Conservation (phyloP, 768 basidiomycete species). For the Polyporus arcularius region DNA sequence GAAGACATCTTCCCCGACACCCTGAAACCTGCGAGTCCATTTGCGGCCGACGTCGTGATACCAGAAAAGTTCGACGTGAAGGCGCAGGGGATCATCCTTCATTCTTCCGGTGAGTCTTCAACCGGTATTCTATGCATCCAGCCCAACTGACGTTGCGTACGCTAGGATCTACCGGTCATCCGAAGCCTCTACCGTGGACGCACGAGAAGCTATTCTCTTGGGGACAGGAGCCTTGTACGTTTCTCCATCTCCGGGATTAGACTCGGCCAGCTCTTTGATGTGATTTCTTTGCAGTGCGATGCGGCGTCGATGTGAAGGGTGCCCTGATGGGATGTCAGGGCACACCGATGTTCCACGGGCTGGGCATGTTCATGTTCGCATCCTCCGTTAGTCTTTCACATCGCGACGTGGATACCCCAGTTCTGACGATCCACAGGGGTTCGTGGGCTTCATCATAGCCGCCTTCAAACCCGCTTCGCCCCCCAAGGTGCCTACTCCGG, state of each 20-base stretch:
- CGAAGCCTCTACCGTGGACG: conserved; percentile 17
- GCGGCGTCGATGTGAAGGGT: conserved; percentile 4
- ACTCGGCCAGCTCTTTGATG: too few relatives aligned
- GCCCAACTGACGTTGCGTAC: background rate
- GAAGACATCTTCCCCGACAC: conserved; percentile 7
- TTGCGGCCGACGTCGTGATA: background rate
- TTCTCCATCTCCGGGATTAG: background rate
- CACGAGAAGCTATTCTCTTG: conserved; percentile 1
- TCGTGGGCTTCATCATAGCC: conserved; percentile 21
- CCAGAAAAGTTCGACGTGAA: background rate
- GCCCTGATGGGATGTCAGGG: conserved; percentile 15
- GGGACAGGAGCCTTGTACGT: conserved; percentile 1
- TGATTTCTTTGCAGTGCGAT: background rate
- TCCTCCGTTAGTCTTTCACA: background rate
- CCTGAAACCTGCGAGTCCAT: background rate
- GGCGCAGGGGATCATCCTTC: conserved; percentile 4
- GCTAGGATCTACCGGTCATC: conserved; percentile 22
- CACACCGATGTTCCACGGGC: conserved; percentile 18
- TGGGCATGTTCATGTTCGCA: conserved; percentile 11
- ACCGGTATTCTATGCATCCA: too few relatives aligned
- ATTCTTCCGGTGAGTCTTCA: conserved; percentile 13
- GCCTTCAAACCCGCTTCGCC: conserved; percentile 28
- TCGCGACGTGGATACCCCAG: background rate
- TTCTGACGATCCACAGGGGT: background rate
- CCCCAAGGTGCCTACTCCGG: conserved; percentile 25